Evolutionary conservation across 805 yeast species (phyloP).

Genomic region (Cyberlindnera meyerae): DNA sequence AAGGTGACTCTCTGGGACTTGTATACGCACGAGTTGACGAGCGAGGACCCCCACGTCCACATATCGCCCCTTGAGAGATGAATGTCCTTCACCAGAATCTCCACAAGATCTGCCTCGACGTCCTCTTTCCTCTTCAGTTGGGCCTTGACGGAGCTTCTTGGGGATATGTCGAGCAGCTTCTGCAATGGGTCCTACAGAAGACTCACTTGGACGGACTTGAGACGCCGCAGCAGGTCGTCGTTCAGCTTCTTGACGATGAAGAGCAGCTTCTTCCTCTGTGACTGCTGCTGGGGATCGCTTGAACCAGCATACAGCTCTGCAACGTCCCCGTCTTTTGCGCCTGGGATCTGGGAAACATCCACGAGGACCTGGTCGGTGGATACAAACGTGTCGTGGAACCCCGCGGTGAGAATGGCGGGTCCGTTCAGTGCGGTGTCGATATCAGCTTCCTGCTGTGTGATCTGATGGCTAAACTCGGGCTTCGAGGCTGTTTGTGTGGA

Average conservation of each 20-base stretch:
- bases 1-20: conserved; percentile 60
- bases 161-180: conserved; percentile 54
- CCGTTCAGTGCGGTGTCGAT: too few relatives aligned
- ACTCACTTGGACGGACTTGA: conserved; percentile 43
- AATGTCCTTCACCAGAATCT: conserved; percentile 74
- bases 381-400: conserved; percentile 62
- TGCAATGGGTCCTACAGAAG: conserved; percentile 58
- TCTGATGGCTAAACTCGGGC: background rate
- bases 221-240: conserved; percentile 28
- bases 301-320: conserved; percentile 61
- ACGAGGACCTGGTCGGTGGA: conserved; percentile 57
- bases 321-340: conserved; percentile 66
- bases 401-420: conserved; percentile 17
- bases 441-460: too few relatives aligned
- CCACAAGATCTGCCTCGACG: conserved; percentile 78
- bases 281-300: too few relatives aligned
- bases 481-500: background rate
- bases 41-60: conserved; percentile 72
- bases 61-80: conserved; percentile 84
- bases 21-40: conserved; percentile 63
- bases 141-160: conserved; percentile 62
- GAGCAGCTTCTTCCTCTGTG: conserved; percentile 31
- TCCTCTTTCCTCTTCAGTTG: conserved; percentile 38
- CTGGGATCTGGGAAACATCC: conserved; percentile 55
- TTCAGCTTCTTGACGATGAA: conserved; percentile 38